Conservation (phyloP, 768 basidiomycete genomes). For the Mycena rosella region DNA sequence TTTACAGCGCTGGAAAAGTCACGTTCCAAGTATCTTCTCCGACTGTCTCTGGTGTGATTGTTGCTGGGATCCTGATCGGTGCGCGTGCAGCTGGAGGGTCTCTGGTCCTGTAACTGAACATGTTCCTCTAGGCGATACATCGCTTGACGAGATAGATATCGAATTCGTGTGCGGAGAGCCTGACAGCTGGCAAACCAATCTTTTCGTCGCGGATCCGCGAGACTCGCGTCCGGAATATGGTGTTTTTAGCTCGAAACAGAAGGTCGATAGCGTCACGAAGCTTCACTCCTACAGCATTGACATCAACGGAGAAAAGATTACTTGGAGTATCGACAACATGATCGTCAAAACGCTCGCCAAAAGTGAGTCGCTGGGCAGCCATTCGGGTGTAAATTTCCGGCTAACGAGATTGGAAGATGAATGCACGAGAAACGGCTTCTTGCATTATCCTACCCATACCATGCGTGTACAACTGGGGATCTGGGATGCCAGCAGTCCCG, state of each 20-base stretch:
- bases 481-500: slow-evolving; percentile 59
- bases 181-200: slow-evolving; percentile 56
- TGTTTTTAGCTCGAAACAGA: slow-evolving; percentile 50
- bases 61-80: slow-evolving; percentile 58
- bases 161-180: slow-evolving; percentile 56
- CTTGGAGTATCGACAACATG: slow-evolving; percentile 55
- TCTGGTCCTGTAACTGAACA: not conserved
- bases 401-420: slow-evolving; percentile 41
- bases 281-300: slow-evolving; percentile 55
- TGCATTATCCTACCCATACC: slow-evolving; percentile 53
- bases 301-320: slow-evolving; percentile 52
- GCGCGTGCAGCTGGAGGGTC: not conserved
- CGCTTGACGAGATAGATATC: slow-evolving; percentile 57
- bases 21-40: slow-evolving; percentile 51
- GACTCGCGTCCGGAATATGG: slow-evolving; percentile 51
- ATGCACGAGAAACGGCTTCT: slow-evolving; percentile 47
- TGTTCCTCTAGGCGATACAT: slow-evolving; percentile 24
- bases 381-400: not conserved
- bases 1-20: slow-evolving; percentile 50
- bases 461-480: slow-evolving; percentile 58
- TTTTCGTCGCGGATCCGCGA: slow-evolving; percentile 48
- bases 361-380: slow-evolving; percentile 34
- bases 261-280: slow-evolving; percentile 38
- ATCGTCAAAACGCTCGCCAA: slow-evolving; percentile 47
- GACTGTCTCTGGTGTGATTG: slow-evolving; percentile 50